Evolutionary conservation across 495 filamentous ascomycete genomes (phyloP).

Genomic region (Penicillium ucsense): DNA sequence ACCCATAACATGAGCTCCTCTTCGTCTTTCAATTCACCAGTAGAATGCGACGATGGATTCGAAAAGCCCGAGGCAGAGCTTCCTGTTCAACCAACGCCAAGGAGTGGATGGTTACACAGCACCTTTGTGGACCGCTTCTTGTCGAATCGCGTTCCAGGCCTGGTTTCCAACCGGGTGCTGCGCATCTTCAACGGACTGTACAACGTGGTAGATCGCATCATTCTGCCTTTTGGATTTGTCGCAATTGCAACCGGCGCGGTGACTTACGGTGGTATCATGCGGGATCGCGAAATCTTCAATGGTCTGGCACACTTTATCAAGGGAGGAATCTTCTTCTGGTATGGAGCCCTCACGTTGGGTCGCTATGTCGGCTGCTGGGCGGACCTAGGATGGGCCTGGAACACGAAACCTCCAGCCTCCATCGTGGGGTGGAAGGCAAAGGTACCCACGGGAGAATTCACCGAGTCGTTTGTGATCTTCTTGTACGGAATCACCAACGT

Average conservation of each 20-base stretch:
- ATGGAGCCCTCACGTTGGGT: conserved; percentile 78
- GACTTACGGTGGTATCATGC: conserved; percentile 61
- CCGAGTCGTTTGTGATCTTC: conserved; percentile 82
- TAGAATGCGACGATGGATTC: conserved; percentile 40
- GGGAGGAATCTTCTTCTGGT: conserved; percentile 93
- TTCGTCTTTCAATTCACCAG: conserved; percentile 38
- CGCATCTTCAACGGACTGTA: conserved; percentile 49
- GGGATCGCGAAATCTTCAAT: conserved; percentile 59
- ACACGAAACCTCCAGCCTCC: conserved; percentile 58
- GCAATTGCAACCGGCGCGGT: conserved; percentile 55
- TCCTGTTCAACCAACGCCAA: conserved; percentile 18
- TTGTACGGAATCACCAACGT: conserved; percentile 83
- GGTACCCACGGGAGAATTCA: conserved; percentile 75
- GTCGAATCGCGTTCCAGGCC: conserved; percentile 36
- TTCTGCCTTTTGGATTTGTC: conserved; percentile 55
- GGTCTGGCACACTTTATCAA: conserved; percentile 93
- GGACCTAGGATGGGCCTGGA: conserved; percentile 95
- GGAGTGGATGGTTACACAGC: conserved; percentile 36
- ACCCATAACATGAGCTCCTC: conserved; percentile 55
- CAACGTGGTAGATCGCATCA: conserved; percentile 48
- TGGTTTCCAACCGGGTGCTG: conserved; percentile 53
- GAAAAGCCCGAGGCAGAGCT: conserved; percentile 44
- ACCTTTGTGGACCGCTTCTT: conserved; percentile 39
- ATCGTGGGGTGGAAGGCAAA: conserved; percentile 52
- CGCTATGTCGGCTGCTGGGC: conserved; percentile 87